phyloP scores from a whole-genome alignment of 2,329 filamentous ascomycete genomes.

The Akanthomyces lecanii region DNA sequence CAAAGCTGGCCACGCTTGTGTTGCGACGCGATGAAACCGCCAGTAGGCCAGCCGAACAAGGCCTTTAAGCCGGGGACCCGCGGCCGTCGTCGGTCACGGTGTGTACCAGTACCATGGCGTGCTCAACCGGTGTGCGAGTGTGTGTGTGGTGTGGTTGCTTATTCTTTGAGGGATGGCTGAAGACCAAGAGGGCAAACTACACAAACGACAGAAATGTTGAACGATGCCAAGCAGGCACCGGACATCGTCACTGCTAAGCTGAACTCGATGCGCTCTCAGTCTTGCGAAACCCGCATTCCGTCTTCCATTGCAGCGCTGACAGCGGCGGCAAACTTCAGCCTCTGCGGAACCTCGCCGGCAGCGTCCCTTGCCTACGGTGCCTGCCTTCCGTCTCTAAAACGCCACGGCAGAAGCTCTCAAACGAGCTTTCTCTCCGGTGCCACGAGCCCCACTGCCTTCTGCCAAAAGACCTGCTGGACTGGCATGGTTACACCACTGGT shows the following conservation, averaged over 20 bases:
- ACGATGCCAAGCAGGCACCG: background rate
- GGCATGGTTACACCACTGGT: slow-evolving; percentile 12
- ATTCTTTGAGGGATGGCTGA: background rate
- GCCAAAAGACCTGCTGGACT: background rate
- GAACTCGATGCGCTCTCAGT: background rate
- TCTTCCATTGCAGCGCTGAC: background rate
- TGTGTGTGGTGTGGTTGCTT: background rate
- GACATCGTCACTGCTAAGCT: background rate
- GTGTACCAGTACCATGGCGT: background rate
- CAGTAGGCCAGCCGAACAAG: background rate
- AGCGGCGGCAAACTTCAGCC: slow-evolving; percentile 2
- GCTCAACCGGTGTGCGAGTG: background rate
- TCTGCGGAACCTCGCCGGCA: slow-evolving; percentile 14
- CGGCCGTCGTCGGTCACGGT: background rate
- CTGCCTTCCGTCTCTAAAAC: slow-evolving; percentile 13
- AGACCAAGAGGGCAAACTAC: background rate
- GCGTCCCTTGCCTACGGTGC: background rate
- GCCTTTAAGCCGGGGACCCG: slow-evolving; percentile 10
- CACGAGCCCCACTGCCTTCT: slow-evolving; percentile 12
- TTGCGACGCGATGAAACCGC: slow-evolving; percentile 8
- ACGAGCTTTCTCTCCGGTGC: slow-evolving; percentile 15
- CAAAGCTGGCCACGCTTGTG: background rate
- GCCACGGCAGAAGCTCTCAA: slow-evolving; percentile 17
- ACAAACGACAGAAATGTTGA: background rate
- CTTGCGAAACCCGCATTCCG: background rate